A percentile compares a stretch with the other conserved stretches of the same genome.
Conservation (phyloP, 495 filamentous ascomycete species). For the Parathielavia appendiculata region DNA sequence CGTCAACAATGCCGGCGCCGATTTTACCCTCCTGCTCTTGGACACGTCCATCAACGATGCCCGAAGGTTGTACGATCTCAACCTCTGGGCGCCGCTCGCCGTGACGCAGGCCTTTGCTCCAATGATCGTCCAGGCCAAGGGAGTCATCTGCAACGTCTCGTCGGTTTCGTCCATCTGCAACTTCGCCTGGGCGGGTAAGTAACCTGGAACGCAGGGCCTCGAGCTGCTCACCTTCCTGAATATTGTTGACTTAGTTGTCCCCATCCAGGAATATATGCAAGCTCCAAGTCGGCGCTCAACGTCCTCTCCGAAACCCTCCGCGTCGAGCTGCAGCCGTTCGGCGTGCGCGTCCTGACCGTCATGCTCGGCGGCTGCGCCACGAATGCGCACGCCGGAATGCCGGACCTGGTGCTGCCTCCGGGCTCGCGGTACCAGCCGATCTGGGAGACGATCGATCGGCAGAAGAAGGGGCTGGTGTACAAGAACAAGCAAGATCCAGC, state of each 20-base stretch:
- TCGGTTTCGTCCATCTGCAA: neutral
- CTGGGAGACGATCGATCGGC: neutral
- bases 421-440: neutral
- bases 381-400: neutral
- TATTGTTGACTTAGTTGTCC: no score
- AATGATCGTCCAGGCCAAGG: slow-evolving; percentile 43
- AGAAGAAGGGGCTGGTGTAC: slow-evolving; percentile 3
- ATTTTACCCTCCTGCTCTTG: slow-evolving; percentile 39
- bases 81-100: slow-evolving; percentile 49
- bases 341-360: slow-evolving; percentile 27
- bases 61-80: slow-evolving; percentile 47
- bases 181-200: neutral
- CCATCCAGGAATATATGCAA: slow-evolving; percentile 31
- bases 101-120: slow-evolving; percentile 53
- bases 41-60: slow-evolving; percentile 45
- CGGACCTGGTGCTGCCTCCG: neutral
- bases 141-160: slow-evolving; percentile 14
- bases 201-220: no score
- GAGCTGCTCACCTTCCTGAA: no score
- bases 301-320: slow-evolving; percentile 35
- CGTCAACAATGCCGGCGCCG: slow-evolving; percentile 53
- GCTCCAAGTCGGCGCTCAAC: slow-evolving; percentile 35
- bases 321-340: slow-evolving; percentile 39
- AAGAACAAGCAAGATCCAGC: neutral
- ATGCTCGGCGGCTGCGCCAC: slow-evolving; percentile 1